A percentile compares a stretch with the other conserved stretches of the same genome.
Conservation (phyloP, 163 green algal genomes). For the Chloromonas sp. region DNA sequence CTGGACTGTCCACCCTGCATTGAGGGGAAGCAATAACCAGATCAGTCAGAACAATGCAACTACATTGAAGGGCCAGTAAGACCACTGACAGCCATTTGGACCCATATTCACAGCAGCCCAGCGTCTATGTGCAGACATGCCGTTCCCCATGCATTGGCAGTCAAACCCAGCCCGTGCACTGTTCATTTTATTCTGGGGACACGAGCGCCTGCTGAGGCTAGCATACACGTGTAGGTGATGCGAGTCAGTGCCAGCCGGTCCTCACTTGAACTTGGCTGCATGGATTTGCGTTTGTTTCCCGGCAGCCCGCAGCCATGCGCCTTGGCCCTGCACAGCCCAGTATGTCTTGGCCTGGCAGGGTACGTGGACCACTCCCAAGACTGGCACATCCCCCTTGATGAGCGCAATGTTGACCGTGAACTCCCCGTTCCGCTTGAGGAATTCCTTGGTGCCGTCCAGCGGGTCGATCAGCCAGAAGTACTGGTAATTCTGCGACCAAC, state of each 20-base stretch:
- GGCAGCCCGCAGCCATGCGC: slow-evolving; percentile 46
- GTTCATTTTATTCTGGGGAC: too few species aligned
- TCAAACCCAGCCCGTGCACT: too few species aligned
- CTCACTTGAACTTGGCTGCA: slow-evolving; percentile 38
- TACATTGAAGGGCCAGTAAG: too few species aligned
- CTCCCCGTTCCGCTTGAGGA: slow-evolving; percentile 71
- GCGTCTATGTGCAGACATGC: too few species aligned
- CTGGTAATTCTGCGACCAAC: slow-evolving; percentile 48
- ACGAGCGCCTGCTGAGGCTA: too few species aligned
- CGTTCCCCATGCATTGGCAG: too few species aligned
- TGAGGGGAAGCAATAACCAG: too few species aligned
- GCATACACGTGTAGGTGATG: too few species aligned
- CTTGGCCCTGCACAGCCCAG: slow-evolving; percentile 55
- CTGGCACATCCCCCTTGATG: slow-evolving; percentile 29
- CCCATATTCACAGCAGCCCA: too few species aligned
- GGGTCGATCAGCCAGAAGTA: slow-evolving; percentile 85
- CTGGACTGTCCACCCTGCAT: slow-evolving; percentile 16
- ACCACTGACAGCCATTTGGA: too few species aligned
- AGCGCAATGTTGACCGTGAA: slow-evolving; percentile 67
- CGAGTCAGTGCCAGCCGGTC: too few species aligned
- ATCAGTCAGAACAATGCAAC: too few species aligned
- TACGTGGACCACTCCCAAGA: slow-evolving; percentile 72
- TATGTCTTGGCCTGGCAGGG: slow-evolving; percentile 52
- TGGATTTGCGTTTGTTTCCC: slow-evolving; percentile 29
- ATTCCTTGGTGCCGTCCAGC: slow-evolving; percentile 86